These are phyloP conservation scores for Neonectria hederae DNA, from an alignment of 2,329 filamentous ascomycete species.

Conservation along the genomic window DNA sequence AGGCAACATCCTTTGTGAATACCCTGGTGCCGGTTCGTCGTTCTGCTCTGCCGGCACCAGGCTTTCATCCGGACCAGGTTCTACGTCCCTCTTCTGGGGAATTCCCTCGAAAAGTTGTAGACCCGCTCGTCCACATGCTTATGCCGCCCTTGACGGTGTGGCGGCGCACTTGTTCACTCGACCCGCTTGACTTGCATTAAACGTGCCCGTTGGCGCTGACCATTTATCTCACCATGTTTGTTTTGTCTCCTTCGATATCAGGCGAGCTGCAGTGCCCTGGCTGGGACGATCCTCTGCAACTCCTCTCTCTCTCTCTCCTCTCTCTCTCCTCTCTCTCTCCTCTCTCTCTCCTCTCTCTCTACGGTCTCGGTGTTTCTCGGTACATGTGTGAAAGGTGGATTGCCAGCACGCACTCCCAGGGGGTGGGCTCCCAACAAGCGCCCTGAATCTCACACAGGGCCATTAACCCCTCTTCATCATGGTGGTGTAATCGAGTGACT, in stretches of 20 bases:
- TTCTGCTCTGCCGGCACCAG: conserved; percentile 11
- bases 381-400: conserved; percentile 21
- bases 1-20: not conserved
- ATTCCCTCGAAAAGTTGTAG: conserved; percentile 15
- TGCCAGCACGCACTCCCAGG: conserved; percentile 19
- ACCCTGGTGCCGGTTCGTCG: conserved; percentile 1
- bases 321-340: too few relatives aligned
- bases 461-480: conserved; percentile 20
- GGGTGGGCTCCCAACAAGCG: conserved; percentile 31
- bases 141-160: conserved; percentile 11
- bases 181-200: conserved; percentile 7
- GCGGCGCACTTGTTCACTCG: conserved; percentile 13
- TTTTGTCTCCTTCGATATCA: conserved; percentile 20
- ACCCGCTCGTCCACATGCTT: not conserved
- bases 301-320: too few relatives aligned
- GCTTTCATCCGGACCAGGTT: conserved; percentile 1
- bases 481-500: conserved; percentile 14
- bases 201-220: conserved; percentile 4
- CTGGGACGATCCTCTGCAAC: conserved; percentile 1
- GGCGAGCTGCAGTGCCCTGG: conserved; percentile 14
- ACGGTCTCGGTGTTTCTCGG: conserved; percentile 13
- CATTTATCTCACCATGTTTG: conserved; percentile 29
- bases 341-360: too few relatives aligned
- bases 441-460: conserved; percentile 39
- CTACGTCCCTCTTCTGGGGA: conserved; percentile 15